These are phyloP conservation scores for Dactylellina haptotyla DNA, from an alignment of 2,329 filamentous ascomycete genomes.

Conservation along the genomic window DNA sequence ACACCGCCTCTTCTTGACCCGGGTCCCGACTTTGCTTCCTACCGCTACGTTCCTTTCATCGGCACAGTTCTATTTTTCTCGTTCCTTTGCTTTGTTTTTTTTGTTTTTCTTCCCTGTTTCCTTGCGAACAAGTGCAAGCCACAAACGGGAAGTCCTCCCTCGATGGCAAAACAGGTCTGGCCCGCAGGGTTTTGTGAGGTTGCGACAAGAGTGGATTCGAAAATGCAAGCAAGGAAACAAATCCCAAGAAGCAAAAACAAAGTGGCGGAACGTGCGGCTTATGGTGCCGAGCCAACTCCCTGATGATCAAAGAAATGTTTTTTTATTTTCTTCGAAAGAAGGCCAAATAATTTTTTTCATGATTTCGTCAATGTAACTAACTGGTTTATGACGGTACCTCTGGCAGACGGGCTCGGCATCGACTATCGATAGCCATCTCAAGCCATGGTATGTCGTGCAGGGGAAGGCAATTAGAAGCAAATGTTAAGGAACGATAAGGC, in stretches of 20 bases:
- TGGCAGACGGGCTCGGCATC: slow-evolving; percentile 11
- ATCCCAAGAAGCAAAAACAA: slow-evolving; percentile 4
- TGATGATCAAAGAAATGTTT: slow-evolving; percentile 20
- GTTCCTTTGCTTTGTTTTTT: slow-evolving; percentile 15
- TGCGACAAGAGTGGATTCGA: slow-evolving; percentile 53
- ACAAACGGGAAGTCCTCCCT: slow-evolving; percentile 55
- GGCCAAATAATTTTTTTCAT: not conserved
- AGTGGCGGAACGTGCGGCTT: slow-evolving; percentile 55
- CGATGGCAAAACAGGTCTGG: slow-evolving; percentile 54
- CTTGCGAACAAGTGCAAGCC: slow-evolving; percentile 53
- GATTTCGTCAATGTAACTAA: too few species aligned
- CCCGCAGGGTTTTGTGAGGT: slow-evolving; percentile 50
- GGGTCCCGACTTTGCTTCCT: too few species aligned
- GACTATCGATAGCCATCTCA: slow-evolving; percentile 29
- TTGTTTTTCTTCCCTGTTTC: slow-evolving; percentile 36
- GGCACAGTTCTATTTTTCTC: not conserved
- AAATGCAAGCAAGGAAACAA: slow-evolving; percentile 42
- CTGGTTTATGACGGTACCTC: slow-evolving; percentile 30
- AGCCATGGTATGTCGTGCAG: slow-evolving; percentile 41
- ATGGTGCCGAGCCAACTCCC: slow-evolving; percentile 45
- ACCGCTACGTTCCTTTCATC: slow-evolving; percentile 7
- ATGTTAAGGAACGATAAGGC: slow-evolving; percentile 20
- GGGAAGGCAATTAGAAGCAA: slow-evolving; percentile 18
- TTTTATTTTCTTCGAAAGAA: slow-evolving; percentile 17
- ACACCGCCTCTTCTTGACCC: too few species aligned